phyloP scores from a whole-genome alignment of 2,329 filamentous ascomycete genomes.

The Ophiostoma sp. region DNA sequence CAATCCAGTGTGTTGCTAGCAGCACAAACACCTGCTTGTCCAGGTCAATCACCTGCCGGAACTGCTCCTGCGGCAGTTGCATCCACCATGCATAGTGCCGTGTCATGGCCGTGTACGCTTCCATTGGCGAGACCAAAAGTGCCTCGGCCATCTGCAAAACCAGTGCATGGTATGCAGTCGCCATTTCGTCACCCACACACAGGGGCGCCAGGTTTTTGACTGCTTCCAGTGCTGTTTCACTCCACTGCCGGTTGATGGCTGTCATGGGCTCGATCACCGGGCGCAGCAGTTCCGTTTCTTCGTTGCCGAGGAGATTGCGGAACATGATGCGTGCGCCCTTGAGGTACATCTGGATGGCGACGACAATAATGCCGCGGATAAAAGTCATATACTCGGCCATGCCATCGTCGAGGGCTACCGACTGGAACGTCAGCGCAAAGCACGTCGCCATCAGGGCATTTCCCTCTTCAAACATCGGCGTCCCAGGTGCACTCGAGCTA shows the following conservation, averaged over 20 bases:
- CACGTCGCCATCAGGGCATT: conserved; percentile 57
- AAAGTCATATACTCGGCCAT: conserved; percentile 58
- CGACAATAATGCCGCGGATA: conserved; percentile 51
- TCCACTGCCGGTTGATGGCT: conserved; percentile 40
- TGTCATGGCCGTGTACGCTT: conserved; percentile 48
- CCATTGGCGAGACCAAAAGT: conserved; percentile 48
- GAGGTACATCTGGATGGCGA: conserved; percentile 52
- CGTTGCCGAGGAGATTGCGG: conserved; percentile 40
- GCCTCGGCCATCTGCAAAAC: conserved; percentile 46
- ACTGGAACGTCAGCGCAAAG: conserved; percentile 55
- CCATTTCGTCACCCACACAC: conserved; percentile 38
- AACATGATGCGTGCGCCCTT: conserved; percentile 48
- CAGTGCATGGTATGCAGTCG: conserved; percentile 43
- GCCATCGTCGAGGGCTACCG: conserved; percentile 52
- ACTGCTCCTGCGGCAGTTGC: conserved; percentile 48
- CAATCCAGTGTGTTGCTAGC: conserved; percentile 50
- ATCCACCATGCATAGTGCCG: conserved; percentile 55
- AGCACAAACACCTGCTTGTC: conserved; percentile 43
- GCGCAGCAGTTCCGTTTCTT: conserved; percentile 39
- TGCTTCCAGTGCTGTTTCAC: conserved; percentile 42
- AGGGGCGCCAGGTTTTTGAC: conserved; percentile 42
- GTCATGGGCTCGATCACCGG: conserved; percentile 43
- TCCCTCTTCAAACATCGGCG: conserved; percentile 42
- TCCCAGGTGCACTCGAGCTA: neutral
- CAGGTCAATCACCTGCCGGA: conserved; percentile 46